Evolutionary conservation across 2,329 filamentous ascomycete species (phyloP).

Genomic region (Drechmeria coniospora): DNA sequence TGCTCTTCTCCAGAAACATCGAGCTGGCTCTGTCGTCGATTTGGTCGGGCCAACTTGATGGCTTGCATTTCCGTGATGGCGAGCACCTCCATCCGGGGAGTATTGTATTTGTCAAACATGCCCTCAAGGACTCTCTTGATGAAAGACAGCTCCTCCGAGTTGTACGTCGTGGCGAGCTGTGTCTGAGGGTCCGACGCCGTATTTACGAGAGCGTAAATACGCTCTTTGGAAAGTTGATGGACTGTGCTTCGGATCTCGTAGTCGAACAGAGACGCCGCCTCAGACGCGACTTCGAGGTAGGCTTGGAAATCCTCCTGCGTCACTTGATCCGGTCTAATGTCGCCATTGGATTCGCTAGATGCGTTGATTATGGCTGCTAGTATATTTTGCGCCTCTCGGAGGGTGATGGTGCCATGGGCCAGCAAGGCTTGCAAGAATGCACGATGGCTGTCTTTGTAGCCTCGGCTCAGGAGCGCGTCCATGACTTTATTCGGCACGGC

Average conservation of each 20-base stretch:
- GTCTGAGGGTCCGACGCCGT: slow-evolving; percentile 71
- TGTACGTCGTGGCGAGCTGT: slow-evolving; percentile 70
- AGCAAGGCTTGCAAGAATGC: slow-evolving; percentile 86
- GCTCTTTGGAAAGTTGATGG: slow-evolving; percentile 51
- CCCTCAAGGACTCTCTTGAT: slow-evolving; percentile 75
- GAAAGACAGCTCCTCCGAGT: slow-evolving; percentile 74
- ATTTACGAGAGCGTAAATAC: slow-evolving; percentile 78
- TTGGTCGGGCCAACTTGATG: slow-evolving; percentile 46
- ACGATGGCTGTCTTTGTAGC: slow-evolving; percentile 51
- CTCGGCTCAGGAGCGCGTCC: slow-evolving; percentile 15
- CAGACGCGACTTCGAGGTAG: slow-evolving; percentile 56
- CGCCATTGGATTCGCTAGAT: slow-evolving; percentile 19
- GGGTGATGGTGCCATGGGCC: slow-evolving; percentile 61
- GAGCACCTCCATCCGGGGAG: slow-evolving; percentile 63
- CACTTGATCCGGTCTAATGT: slow-evolving; percentile 44
- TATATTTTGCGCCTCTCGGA: slow-evolving; percentile 55
- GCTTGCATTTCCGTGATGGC: slow-evolving; percentile 70
- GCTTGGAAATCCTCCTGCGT: slow-evolving; percentile 50
- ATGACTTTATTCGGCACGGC: too few relatives aligned
- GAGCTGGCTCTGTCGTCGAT: slow-evolving; percentile 19
- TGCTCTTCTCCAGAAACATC: slow-evolving; percentile 14
- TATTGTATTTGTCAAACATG: slow-evolving; percentile 87
- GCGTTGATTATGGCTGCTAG: slow-evolving; percentile 62
- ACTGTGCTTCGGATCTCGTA: slow-evolving; percentile 66
- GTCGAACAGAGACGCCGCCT: slow-evolving; percentile 64